A percentile compares a stretch with the other conserved stretches of the same genome.
These are phyloP conservation scores for Trichaptum fuscoviolaceum DNA, from an alignment of 768 basidiomycete species.

Conservation along the genomic window DNA sequence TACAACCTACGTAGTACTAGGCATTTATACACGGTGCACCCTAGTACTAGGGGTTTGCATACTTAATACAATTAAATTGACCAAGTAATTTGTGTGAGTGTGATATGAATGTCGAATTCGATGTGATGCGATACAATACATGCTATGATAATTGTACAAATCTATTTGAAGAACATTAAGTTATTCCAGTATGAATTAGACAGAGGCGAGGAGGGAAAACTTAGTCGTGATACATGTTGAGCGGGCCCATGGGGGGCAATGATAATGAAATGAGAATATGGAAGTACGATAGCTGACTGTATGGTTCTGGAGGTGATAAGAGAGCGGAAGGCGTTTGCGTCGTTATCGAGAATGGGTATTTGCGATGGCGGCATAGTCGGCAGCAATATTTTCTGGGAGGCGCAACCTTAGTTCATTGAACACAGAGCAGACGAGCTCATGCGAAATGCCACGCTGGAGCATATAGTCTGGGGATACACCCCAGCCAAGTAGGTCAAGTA, in stretches of 20 bases:
- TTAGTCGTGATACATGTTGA: too few relatives aligned
- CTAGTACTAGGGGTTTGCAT: constrained; percentile 6
- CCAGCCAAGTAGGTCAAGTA: constrained; percentile 19
- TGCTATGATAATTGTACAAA: too few relatives aligned
- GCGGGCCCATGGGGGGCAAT: background rate
- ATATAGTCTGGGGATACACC: constrained; percentile 18
- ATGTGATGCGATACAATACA: too few relatives aligned
- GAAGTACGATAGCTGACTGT: background rate
- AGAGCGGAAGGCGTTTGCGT: background rate
- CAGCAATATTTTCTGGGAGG: constrained; percentile 9
- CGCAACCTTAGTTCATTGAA: constrained; percentile 14
- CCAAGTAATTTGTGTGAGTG: background rate
- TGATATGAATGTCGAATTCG: background rate
- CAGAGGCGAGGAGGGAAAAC: too few relatives aligned
- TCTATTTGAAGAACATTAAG: too few relatives aligned
- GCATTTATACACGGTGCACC: constrained; percentile 4
- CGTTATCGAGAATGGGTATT: background rate
- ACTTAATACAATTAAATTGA: background rate
- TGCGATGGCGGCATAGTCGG: constrained; percentile 4
- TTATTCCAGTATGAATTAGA: too few relatives aligned
- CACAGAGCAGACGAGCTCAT: constrained; percentile 9
- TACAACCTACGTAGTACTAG: constrained; percentile 5
- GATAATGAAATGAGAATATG: background rate
- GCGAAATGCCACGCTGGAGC: constrained; percentile 13
- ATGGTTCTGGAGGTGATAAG: background rate